These are phyloP conservation scores for Macrolepiota dolichaula DNA, from an alignment of 768 basidiomycete genomes.

Conservation along the genomic window DNA sequence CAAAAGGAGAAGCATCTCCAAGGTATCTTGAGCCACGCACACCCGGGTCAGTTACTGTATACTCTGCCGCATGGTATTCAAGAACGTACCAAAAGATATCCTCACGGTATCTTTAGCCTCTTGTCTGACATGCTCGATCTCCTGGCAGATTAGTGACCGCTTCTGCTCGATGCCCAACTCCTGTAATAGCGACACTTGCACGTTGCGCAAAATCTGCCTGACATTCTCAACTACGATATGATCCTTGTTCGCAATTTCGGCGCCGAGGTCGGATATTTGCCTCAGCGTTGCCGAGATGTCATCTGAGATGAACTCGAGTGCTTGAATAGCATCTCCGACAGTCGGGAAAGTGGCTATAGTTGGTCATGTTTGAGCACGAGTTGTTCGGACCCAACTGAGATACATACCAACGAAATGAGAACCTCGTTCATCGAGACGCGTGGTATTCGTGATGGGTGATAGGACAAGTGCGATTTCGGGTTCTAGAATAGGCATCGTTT, in stretches of 20 bases:
- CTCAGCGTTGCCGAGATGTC: constrained; percentile 61
- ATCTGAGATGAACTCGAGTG: constrained; percentile 56
- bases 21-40: constrained; percentile 41
- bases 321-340: constrained; percentile 68
- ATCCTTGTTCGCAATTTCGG: constrained; percentile 71
- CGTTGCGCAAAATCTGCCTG: constrained; percentile 56
- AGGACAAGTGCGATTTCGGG: constrained; percentile 70
- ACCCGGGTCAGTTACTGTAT: not conserved
- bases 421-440: constrained; percentile 54
- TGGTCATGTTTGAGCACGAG: not conserved
- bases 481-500: constrained; percentile 34
- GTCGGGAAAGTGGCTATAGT: constrained; percentile 68
- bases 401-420: constrained; percentile 57
- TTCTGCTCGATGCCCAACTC: constrained; percentile 70
- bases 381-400: not conserved
- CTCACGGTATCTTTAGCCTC: constrained; percentile 43
- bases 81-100: constrained; percentile 50
- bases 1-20: constrained; percentile 78
- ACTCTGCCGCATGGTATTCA: not conserved
- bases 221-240: constrained; percentile 68
- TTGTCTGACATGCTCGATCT: constrained; percentile 46
- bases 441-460: constrained; percentile 59
- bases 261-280: constrained; percentile 63
- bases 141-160: constrained; percentile 59
- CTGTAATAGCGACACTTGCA: constrained; percentile 52